phyloP scores from a whole-genome alignment of 1,284 basidiomycete species.

The Cryptococcus amylolentus region DNA sequence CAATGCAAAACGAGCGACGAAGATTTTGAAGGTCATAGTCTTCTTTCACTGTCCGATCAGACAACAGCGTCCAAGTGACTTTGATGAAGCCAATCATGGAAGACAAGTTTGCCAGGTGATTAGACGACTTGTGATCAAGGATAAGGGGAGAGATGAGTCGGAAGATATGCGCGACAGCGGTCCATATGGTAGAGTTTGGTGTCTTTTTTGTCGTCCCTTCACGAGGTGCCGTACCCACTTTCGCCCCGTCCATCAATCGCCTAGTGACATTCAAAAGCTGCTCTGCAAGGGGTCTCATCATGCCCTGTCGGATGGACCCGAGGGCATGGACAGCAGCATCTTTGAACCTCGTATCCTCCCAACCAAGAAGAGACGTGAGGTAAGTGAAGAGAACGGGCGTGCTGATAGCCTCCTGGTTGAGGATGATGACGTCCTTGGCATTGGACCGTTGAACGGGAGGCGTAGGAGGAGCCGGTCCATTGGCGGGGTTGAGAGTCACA shows the following conservation, averaged over 20 bases:
- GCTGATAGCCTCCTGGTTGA: conserved; percentile 38
- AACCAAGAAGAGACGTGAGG: conserved; percentile 79
- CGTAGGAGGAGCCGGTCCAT: conserved; percentile 53
- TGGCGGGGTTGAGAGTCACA: conserved; percentile 56
- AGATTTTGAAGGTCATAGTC: conserved; percentile 76
- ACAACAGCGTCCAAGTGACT: conserved; percentile 73
- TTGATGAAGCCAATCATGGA: conserved; percentile 82
- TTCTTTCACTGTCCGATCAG: conserved; percentile 66
- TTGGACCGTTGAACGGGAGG: conserved; percentile 53
- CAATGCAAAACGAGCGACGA: conserved; percentile 83
- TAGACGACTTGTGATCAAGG: conserved; percentile 65
- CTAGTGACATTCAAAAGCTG: conserved; percentile 75
- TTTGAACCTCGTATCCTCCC: conserved; percentile 75
- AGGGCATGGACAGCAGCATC: conserved; percentile 83
- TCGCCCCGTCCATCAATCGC: conserved; percentile 61
- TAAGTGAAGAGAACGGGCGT: conserved; percentile 80
- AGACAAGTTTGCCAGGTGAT: conserved; percentile 63
- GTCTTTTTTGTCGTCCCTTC: conserved; percentile 42
- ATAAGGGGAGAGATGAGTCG: conserved; percentile 76
- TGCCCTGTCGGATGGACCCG: conserved; percentile 73
- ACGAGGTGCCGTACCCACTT: conserved; percentile 11
- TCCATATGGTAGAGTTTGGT: conserved; percentile 65
- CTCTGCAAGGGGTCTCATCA: conserved; percentile 77
- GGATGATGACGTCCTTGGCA: conserved; percentile 51
- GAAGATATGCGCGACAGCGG: conserved; percentile 86